These are phyloP conservation scores for Cladophialophora immunda DNA, from an alignment of 2,329 filamentous ascomycete species.

Conservation along the genomic window DNA sequence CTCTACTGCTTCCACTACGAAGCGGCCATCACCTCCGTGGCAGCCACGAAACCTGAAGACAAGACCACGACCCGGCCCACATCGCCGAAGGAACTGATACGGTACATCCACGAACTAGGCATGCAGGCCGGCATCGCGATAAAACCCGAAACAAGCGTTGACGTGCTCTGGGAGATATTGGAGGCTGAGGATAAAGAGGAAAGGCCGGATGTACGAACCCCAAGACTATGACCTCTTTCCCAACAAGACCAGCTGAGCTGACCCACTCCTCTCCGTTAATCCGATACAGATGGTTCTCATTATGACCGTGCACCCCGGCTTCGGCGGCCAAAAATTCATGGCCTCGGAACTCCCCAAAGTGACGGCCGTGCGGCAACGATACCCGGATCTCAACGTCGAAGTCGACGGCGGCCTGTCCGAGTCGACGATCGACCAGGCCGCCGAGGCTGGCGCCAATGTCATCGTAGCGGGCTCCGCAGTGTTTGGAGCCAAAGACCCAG, in stretches of 20 bases:
- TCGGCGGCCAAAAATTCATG: conserved; percentile 99
- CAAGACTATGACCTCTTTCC: no score
- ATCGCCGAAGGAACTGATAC: conserved; percentile 82
- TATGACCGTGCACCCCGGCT: conserved; percentile 98
- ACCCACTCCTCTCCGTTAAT: background rate
- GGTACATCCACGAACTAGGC: conserved; percentile 86
- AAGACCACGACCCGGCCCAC: conserved; percentile 73
- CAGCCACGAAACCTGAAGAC: conserved; percentile 79
- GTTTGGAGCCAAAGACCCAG: conserved; percentile 89
- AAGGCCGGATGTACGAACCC: conserved; percentile 75
- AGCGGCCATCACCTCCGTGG: conserved; percentile 83
- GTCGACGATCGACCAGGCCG: conserved; percentile 89
- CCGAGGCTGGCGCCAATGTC: conserved; percentile 94
- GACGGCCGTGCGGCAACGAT: conserved; percentile 78
- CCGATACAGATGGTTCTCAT: conserved; percentile 86
- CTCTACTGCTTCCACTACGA: conserved; percentile 99
- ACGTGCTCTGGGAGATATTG: conserved; percentile 90
- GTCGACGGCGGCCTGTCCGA: conserved; percentile 92
- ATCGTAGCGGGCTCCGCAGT: conserved; percentile 97
- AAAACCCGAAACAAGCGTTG: conserved; percentile 89
- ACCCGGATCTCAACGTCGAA: conserved; percentile 94
- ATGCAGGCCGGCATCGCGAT: conserved; percentile 94
- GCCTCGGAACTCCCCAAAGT: conserved; percentile 95
- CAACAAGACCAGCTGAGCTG: background rate
- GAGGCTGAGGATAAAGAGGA: conserved; percentile 77